Conservation (phyloP, 352 stramenopile genomes). For the Globisporangium rhizosaccharum region DNA sequence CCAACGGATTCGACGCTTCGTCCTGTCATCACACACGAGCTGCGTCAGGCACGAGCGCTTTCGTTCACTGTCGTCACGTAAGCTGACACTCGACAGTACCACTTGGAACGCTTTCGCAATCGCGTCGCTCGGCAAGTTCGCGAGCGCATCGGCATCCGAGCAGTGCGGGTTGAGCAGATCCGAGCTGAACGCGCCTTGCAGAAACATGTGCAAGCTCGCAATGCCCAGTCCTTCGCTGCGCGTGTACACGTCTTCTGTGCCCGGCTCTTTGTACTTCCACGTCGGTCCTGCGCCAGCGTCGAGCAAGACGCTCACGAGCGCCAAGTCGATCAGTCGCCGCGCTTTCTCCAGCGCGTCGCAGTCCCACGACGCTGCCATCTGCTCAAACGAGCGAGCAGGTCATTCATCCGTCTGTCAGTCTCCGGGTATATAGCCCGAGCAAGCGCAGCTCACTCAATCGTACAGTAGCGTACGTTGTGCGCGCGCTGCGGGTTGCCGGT, state of each 20-base stretch:
- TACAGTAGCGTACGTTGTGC: conserved; percentile 19
- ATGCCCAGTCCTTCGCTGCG: conserved; percentile 80
- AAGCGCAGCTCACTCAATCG: not conserved
- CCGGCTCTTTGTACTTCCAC: conserved; percentile 72
- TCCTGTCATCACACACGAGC: not conserved
- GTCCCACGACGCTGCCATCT: conserved; percentile 42
- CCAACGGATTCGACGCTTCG: conserved; percentile 61
- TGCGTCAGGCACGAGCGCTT: conserved; percentile 5
- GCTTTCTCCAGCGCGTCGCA: conserved; percentile 50
- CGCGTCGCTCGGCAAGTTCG: conserved; percentile 46
- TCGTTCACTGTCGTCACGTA: too few relatives aligned
- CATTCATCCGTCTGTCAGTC: not conserved
- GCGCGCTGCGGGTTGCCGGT: conserved; percentile 61
- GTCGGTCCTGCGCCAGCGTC: conserved; percentile 63
- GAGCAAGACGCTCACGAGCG: conserved; percentile 72
- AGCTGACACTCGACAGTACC: conserved; percentile 11
- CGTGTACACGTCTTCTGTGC: conserved; percentile 55
- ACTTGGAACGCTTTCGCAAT: conserved; percentile 82
- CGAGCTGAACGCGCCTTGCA: conserved; percentile 58
- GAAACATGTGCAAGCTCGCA: conserved; percentile 85
- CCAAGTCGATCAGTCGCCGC: conserved; percentile 66
- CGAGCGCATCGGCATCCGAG: conserved; percentile 57
- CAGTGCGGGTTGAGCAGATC: conserved; percentile 39
- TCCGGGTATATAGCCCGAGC: not conserved
- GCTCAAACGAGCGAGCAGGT: not conserved